Evolutionary conservation across 129 eudicot species (phyloP).

Genomic region (Lactuca sativa): DNA sequence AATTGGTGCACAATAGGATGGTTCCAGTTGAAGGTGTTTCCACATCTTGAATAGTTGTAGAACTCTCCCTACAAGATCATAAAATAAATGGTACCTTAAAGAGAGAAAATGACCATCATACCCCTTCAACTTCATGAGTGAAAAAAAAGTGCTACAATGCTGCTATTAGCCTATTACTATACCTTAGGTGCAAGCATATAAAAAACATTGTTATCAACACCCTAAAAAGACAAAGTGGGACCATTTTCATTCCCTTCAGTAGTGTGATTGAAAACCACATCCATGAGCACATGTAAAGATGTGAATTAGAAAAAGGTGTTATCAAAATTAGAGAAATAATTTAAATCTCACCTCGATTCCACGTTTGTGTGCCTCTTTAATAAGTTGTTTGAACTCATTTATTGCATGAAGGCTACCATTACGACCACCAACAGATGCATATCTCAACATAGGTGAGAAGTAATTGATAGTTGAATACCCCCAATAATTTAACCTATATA

Average conservation of each 20-base stretch:
- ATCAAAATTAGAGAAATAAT: slow-evolving; percentile 17
- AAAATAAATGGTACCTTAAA: slow-evolving; percentile 66
- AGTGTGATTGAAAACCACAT: slow-evolving; percentile 97
- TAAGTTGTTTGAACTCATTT: slow-evolving; percentile 87
- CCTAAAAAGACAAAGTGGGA: slow-evolving; percentile 81
- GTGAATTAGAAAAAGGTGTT: slow-evolving; percentile 27
- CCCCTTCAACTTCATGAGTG: slow-evolving; percentile 74
- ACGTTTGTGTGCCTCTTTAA: slow-evolving; percentile 93
- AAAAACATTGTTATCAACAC: slow-evolving; percentile 89
- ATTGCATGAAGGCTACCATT: slow-evolving; percentile 74
- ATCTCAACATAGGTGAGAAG: slow-evolving; percentile 97
- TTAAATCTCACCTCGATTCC: slow-evolving; percentile 73
- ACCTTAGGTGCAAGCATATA: slow-evolving; percentile 99
- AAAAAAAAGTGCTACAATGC: slow-evolving; percentile 26
- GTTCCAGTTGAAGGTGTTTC: slow-evolving; percentile 79
- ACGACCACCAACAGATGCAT: slow-evolving; percentile 65
- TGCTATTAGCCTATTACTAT: background rate
- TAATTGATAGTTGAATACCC: slow-evolving; percentile 92
- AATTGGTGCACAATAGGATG: slow-evolving; percentile 31
- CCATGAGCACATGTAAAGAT: slow-evolving; percentile 90
- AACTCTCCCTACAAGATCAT: slow-evolving; percentile 56
- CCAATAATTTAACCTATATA: slow-evolving; percentile 90
- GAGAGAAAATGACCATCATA: slow-evolving; percentile 66
- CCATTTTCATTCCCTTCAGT: slow-evolving; percentile 98
- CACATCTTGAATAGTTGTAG: slow-evolving; percentile 81